Evolutionary conservation across 2,329 filamentous ascomycete genomes (phyloP).

Genomic region (Monosporascus sp.): DNA sequence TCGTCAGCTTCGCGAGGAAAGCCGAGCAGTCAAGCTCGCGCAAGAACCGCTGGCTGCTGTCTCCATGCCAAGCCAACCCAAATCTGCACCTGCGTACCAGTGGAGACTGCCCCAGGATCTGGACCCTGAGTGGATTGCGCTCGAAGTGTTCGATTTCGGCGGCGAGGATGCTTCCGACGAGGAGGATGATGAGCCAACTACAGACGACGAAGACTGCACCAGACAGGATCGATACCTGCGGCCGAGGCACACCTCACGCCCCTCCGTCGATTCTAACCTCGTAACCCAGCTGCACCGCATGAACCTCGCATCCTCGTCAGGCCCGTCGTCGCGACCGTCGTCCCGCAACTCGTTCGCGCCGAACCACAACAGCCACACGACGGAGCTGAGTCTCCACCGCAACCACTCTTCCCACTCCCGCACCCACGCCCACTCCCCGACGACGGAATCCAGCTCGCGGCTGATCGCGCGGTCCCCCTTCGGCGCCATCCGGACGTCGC

Average conservation of each 20-base stretch:
- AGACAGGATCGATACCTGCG: not conserved
- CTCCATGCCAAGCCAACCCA: constrained; percentile 1
- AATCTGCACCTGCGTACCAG: constrained; percentile 14
- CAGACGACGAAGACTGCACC: constrained; percentile 4
- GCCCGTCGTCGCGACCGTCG: constrained; percentile 13
- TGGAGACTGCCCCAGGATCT: constrained; percentile 68
- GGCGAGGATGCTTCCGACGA: constrained; percentile 32
- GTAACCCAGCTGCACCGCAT: constrained; percentile 25
- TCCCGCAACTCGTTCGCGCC: constrained; percentile 10
- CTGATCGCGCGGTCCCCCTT: constrained; percentile 43
- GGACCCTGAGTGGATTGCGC: constrained; percentile 85
- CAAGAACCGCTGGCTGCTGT: constrained; percentile 1
- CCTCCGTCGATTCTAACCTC: constrained; percentile 23
- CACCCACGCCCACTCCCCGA: not conserved
- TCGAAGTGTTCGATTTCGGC: constrained; percentile 74
- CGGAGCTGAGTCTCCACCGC: not conserved
- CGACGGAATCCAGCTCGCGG: constrained; percentile 12
- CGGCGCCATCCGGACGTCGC: constrained; percentile 47
- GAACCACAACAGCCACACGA: not conserved
- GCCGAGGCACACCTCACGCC: constrained; percentile 11
- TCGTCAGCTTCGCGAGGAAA: constrained; percentile 38
- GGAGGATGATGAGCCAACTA: constrained; percentile 11
- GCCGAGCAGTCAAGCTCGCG: constrained; percentile 10
- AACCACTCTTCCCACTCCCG: constrained; percentile 1
- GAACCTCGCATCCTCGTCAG: constrained; percentile 38